Conservation (phyloP, 2,329 filamentous ascomycete genomes). For the Cercospora zeina region DNA sequence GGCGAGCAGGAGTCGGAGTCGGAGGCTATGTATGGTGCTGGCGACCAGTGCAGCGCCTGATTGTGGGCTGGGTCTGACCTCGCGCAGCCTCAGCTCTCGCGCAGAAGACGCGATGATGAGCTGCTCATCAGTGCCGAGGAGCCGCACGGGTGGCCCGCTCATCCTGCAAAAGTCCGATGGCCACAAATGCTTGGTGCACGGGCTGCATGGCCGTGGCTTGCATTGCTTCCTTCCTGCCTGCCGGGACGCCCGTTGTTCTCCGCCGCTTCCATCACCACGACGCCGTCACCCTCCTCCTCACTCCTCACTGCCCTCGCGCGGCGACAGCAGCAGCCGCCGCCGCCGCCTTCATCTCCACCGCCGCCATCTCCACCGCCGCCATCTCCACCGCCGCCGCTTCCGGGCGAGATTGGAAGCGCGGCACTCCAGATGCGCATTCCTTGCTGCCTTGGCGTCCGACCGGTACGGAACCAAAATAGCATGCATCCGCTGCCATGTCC, state of each 20-base stretch:
- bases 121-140: constrained; percentile 24
- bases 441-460: constrained; percentile 5
- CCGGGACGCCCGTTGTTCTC: no score
- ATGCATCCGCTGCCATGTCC: neutral
- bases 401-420: neutral
- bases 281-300: no score
- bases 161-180: constrained; percentile 27
- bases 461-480: constrained; percentile 8
- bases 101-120: constrained; percentile 21
- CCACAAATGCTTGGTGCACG: constrained; percentile 13
- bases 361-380: neutral
- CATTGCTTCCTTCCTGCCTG: no score
- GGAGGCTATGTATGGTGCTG: neutral
- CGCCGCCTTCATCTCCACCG: neutral
- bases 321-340: no score
- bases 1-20: constrained; percentile 1
- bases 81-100: constrained; percentile 20
- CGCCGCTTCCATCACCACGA: no score
- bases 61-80: constrained; percentile 9
- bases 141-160: constrained; percentile 20
- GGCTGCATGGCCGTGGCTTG: constrained; percentile 17
- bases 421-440: constrained; percentile 5
- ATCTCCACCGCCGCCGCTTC: neutral
- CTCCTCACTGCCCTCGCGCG: no score
- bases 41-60: no score